Base-by-base conservation (phyloP, 257 asterid species). In the Craterostigma plantagineum region DNA sequence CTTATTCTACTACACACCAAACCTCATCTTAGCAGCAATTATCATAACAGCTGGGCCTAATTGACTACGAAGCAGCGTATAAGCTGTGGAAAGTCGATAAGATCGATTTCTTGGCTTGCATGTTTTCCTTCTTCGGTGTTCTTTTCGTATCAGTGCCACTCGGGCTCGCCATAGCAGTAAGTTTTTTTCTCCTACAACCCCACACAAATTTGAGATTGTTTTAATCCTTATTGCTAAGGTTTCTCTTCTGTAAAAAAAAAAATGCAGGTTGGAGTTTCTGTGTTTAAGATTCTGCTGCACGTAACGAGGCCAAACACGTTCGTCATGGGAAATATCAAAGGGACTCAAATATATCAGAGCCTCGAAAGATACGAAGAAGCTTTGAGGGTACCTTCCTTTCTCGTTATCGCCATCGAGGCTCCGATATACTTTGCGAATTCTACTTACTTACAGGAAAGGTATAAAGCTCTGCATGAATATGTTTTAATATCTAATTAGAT, bases 81-180 rank as follows among this genome's bases (percentile, higher is more conserved):
- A 67, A 60, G 9, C 56, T 87, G 6, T 87, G 98, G 98, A 87
- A 79, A 76, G 92, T 87, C 12, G 98, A 87, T 65, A 87, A 87
- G 55, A 78, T 87, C 7, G 98, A 87, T 40, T 87, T 82, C 57
- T 16, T 79, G 63, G 92, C 95, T 30, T 82, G 93, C 68, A 37
- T 82, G 51, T 69, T 77, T 47, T 82, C 98, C 14, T 87, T 87
- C 47, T 40, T 82, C 15, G 98, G 98, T 3, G 98, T 87, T 40
- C 93, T 87, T 14, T 82, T 87, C 90, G 63, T 87, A 66, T 87
- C 98, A 0, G 95, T 87, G 40, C 95, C 98, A 46, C 59, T 79
- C 41, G 98, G 98, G 12, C 95, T 87, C 34, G 82, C 91, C 12
- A 82, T 87, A 50, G 92, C 98, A 18, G 98, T 87, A 65, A 64